Percentiles rank a stretch among this genome's conserved stretches.
phyloP scores from a whole-genome alignment of 2,329 filamentous ascomycete genomes.

The Pseudocercospora cruenta region DNA sequence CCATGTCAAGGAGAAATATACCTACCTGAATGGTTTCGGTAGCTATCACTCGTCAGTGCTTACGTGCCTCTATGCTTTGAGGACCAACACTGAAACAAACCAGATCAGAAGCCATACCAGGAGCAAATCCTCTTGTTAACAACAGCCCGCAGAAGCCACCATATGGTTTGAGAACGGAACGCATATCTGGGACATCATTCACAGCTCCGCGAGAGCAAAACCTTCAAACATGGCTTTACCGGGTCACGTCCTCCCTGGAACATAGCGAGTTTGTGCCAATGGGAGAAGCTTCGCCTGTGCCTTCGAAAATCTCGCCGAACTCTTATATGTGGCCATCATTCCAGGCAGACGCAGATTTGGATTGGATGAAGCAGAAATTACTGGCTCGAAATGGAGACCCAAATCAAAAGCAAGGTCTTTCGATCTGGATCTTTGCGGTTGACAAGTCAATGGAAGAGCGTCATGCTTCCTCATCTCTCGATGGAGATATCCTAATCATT shows the following conservation, averaged over 20 bases:
- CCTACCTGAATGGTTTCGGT: conserved; percentile 76
- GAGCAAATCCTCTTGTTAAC: conserved; percentile 71
- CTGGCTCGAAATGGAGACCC: conserved; percentile 78
- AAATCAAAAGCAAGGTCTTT: conserved; percentile 73
- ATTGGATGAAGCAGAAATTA: conserved; percentile 66
- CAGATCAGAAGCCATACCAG: conserved; percentile 69
- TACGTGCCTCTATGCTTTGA: background rate
- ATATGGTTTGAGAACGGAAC: conserved; percentile 76
- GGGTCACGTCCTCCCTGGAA: conserved; percentile 46
- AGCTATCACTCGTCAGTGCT: conserved; percentile 66
- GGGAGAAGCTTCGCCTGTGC: conserved; percentile 6
- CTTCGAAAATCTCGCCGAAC: conserved; percentile 17
- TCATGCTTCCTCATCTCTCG: conserved; percentile 78
- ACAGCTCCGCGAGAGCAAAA: conserved; percentile 58
- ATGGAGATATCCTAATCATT: conserved; percentile 69
- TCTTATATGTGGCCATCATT: conserved; percentile 25
- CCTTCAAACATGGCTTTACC: conserved; percentile 61
- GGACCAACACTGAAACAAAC: background rate
- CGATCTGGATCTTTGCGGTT: conserved; percentile 77
- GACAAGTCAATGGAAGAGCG: conserved; percentile 73
- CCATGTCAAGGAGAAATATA: conserved; percentile 67
- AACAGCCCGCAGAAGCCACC: conserved; percentile 81
- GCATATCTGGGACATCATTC: conserved; percentile 61
- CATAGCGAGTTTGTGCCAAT: conserved; percentile 16
- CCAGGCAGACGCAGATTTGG: conserved; percentile 50